Conservation (phyloP, 495 filamentous ascomycete genomes). For the Margaritispora aquatica region DNA sequence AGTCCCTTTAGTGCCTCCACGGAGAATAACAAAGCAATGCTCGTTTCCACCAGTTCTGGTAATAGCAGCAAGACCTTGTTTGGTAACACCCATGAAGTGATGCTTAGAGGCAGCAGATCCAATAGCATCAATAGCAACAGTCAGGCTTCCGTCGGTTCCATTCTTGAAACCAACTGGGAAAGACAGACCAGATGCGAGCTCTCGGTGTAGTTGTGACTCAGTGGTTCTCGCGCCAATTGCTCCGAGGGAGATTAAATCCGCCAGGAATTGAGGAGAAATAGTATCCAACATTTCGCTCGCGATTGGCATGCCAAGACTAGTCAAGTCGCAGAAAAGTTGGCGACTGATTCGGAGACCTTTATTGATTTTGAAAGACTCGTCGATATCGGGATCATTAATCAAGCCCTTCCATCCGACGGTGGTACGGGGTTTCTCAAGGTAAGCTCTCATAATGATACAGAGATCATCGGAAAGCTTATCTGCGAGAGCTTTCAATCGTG, state of each 20-base stretch:
- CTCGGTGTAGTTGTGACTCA: slow-evolving; percentile 90
- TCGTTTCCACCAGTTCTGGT: slow-evolving; percentile 89
- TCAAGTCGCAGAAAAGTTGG: slow-evolving; percentile 87
- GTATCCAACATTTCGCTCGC: slow-evolving; percentile 98
- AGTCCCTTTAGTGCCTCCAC: slow-evolving; percentile 87
- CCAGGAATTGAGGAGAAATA: slow-evolving; percentile 91
- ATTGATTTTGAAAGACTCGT: slow-evolving; percentile 97
- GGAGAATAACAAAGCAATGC: slow-evolving; percentile 93
- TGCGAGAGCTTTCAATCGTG: slow-evolving; percentile 65
- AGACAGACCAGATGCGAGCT: slow-evolving; percentile 91
- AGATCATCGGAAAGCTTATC: slow-evolving; percentile 75
- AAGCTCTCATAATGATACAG: slow-evolving; percentile 93
- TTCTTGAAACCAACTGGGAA: slow-evolving; percentile 99
- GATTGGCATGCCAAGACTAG: slow-evolving; percentile 80
- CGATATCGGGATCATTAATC: slow-evolving; percentile 98
- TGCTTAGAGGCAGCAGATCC: slow-evolving; percentile 86
- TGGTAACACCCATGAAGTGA: slow-evolving; percentile 99
- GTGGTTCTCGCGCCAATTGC: slow-evolving; percentile 97
- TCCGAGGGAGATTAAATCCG: slow-evolving; percentile 90
- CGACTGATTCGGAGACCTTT: slow-evolving; percentile 88
- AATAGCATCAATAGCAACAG: slow-evolving; percentile 94
- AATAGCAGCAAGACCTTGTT: slow-evolving; percentile 93
- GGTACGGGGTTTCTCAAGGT: slow-evolving; percentile 98
- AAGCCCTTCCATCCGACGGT: slow-evolving; percentile 99
- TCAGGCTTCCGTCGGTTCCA: slow-evolving; percentile 90